Conservation (phyloP, 192 early-diverging fungal genomes). For the Linnemannia zychae region DNA sequence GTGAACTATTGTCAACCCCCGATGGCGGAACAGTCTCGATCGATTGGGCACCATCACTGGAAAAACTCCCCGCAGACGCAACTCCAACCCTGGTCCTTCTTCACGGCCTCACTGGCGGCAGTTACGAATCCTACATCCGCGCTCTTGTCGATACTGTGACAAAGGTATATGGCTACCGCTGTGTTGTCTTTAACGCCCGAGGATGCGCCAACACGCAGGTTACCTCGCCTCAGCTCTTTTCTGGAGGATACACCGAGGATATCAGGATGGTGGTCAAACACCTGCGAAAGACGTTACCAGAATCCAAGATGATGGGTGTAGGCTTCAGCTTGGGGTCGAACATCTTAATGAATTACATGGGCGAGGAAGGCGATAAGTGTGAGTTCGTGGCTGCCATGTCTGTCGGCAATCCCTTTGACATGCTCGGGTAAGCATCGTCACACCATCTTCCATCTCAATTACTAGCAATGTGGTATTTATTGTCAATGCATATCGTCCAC, state of each 20-base stretch:
- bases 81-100: slow-evolving; percentile 86
- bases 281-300: slow-evolving; percentile 67
- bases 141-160: slow-evolving; percentile 74
- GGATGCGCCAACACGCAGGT: slow-evolving; percentile 90
- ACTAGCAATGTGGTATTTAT: not conserved
- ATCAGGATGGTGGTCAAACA: slow-evolving; percentile 70
- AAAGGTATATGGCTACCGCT: slow-evolving; percentile 73
- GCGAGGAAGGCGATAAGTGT: slow-evolving; percentile 85
- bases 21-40: slow-evolving; percentile 92
- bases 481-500: not conserved
- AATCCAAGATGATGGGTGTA: slow-evolving; percentile 79
- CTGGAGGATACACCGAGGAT: slow-evolving; percentile 88
- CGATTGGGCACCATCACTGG: slow-evolving; percentile 85
- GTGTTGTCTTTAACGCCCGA: slow-evolving; percentile 90
- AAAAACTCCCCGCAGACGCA: slow-evolving; percentile 64
- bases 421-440: slow-evolving; percentile 66
- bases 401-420: slow-evolving; percentile 91
- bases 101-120: slow-evolving; percentile 95
- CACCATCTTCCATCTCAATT: not conserved
- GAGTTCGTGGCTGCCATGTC: slow-evolving; percentile 82
- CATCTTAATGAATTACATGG: slow-evolving; percentile 88
- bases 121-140: slow-evolving; percentile 91
- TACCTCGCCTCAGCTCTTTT: slow-evolving; percentile 84
- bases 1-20: slow-evolving; percentile 71
- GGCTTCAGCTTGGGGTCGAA: slow-evolving; percentile 96